Percentiles rank a stretch among this genome's conserved stretches.
phyloP scores from a whole-genome alignment of 2,329 filamentous ascomycete genomes.

The Rhytidhysteron rufulum region DNA sequence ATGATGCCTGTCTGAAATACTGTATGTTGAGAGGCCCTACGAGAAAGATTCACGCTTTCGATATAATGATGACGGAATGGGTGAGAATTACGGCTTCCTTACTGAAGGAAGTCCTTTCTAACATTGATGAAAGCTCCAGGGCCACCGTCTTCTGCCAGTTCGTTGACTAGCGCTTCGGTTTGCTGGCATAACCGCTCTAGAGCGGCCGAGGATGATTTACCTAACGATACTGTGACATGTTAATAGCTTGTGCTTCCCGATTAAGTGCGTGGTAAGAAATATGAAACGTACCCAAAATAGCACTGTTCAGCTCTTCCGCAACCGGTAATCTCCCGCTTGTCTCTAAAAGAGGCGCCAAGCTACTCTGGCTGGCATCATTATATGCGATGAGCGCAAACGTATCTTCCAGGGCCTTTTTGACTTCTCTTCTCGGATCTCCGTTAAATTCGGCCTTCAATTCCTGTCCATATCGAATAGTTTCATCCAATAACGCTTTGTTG shows the following conservation, averaged over 20 bases:
- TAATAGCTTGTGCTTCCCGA: conserved; percentile 11
- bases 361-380: conserved; percentile 70
- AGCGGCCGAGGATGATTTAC: conserved; percentile 82
- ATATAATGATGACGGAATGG: no score
- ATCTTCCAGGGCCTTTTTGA: conserved; percentile 71
- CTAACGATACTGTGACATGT: conserved; percentile 67
- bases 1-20: no score
- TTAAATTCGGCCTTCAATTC: conserved; percentile 73
- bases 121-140: conserved; percentile 80
- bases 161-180: conserved; percentile 79
- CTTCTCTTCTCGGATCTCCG: conserved; percentile 64
- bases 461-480: conserved; percentile 76
- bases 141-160: conserved; percentile 74
- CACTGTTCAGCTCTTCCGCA: conserved; percentile 90
- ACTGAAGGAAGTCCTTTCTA: conserved; percentile 29
- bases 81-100: no score
- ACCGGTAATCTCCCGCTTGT: conserved; percentile 69
- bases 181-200: conserved; percentile 83
- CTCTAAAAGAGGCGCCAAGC: conserved; percentile 75
- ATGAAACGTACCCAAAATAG: conserved; percentile 67
- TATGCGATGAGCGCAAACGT: conserved; percentile 90
- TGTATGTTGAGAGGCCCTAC: no score
- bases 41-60: no score
- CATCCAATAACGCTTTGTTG: conserved; percentile 55
- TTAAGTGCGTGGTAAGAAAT: conserved; percentile 2